Base-by-base conservation (phyloP, 106 monocot genomes). In the Phalaenopsis equestris region DNA sequence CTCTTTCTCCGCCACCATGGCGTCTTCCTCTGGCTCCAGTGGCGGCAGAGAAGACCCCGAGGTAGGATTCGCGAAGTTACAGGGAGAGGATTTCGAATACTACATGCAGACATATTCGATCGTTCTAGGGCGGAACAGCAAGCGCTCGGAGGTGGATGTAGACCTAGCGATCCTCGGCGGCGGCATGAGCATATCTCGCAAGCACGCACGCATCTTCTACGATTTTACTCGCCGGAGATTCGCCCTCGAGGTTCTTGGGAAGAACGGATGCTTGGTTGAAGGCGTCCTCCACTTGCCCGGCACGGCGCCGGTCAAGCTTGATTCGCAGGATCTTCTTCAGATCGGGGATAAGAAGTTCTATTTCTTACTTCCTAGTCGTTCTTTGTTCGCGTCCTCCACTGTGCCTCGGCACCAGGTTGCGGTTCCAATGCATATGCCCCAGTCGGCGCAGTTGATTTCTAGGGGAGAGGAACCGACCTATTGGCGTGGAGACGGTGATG, bases 21-120 rank as follows among this genome's bases (percentile, higher is more conserved):
- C 30, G 36, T 79, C 45, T 11, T 19, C 61, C 47, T 47, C 73
- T 4, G 36, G 64, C 49, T 47, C 73, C 8, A 14, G 64, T 42
- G 72, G 21, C 70, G 84, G 73, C 58, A 79, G 72, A 16, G 82
- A 80, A 10, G 91, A 87, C 42, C 72, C 84, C 30, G 91, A 90
- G 74, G 94, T 86, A 14, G 95, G 93, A 5, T 96, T 96, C 75
- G 95, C 95, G 67, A 96, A 96, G 89, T 93, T 96, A 1, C 95
- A 96, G 80, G 95, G 95, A 6, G 90, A 96, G 82, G 88, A 89
- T 79, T 96, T 96, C 84, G 95, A 96, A 84, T 96, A 91, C 86
- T 96, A 93, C 86, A 96, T 96, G 95, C 95, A 96, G 82, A 96
- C 93, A 52, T 96, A 96, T 84, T 96, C 95, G 19, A 96, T 96